Evolutionary conservation across 805 yeast genomes (phyloP).

Genomic region (Saturnispora quitensis): DNA sequence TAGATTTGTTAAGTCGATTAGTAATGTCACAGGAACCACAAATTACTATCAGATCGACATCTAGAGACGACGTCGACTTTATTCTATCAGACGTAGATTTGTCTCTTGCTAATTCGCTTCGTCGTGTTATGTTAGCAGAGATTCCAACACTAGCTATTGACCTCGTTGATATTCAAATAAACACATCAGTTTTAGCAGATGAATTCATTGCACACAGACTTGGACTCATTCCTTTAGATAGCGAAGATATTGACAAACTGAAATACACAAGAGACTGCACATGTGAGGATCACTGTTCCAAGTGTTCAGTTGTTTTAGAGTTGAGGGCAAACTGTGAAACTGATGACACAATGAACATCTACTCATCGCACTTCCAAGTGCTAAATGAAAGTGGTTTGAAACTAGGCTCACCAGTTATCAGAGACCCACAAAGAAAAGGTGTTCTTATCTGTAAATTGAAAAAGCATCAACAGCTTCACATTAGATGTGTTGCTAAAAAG

Average conservation of each 20-base stretch:
- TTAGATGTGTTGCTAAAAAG: constrained; percentile 92
- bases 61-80: constrained; percentile 82
- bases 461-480: constrained; percentile 81
- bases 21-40: constrained; percentile 47
- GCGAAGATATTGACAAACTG: constrained; percentile 73
- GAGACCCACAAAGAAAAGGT: constrained; percentile 71
- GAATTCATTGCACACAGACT: constrained; percentile 92
- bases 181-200: constrained; percentile 93
- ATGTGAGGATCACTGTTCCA: constrained; percentile 94
- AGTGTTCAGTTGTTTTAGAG: constrained; percentile 83
- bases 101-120: constrained; percentile 82
- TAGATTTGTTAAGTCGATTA: not conserved
- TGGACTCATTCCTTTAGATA: constrained; percentile 83
- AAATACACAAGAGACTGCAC: constrained; percentile 93
- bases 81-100: constrained; percentile 81
- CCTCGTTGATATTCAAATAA: constrained; percentile 85
- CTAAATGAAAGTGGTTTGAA: constrained; percentile 30
- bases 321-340: constrained; percentile 79
- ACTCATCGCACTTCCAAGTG: constrained; percentile 63
- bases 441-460: constrained; percentile 86
- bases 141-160: constrained; percentile 96
- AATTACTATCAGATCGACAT: constrained; percentile 81
- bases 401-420: constrained; percentile 79
- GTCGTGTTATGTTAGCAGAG: constrained; percentile 91
- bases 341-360: constrained; percentile 82